A percentile compares a stretch with the other conserved stretches of the same genome.
phyloP scores from a whole-genome alignment of 2,329 filamentous ascomycete species.

The Cytospora paraplurivora region DNA sequence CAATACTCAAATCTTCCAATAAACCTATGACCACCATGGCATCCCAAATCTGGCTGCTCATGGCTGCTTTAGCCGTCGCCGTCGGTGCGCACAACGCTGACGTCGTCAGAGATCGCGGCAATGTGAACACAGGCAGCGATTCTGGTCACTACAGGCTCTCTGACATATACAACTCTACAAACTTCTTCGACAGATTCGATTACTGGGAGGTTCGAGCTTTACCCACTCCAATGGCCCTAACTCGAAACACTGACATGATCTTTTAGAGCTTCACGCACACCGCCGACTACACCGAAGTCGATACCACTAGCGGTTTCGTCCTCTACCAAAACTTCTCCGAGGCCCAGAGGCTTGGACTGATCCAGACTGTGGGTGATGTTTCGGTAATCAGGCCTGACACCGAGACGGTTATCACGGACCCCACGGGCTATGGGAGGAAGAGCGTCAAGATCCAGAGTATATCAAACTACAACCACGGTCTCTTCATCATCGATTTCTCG shows the following conservation, averaged over 20 bases:
- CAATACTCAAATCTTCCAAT: neutral
- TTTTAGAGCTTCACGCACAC: slow-evolving; percentile 25
- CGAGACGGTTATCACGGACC: slow-evolving; percentile 29
- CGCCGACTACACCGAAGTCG: slow-evolving; percentile 36
- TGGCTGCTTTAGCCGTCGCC: neutral
- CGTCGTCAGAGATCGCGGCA: neutral
- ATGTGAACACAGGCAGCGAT: neutral
- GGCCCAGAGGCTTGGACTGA: slow-evolving; percentile 41
- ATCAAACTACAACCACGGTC: slow-evolving; percentile 62
- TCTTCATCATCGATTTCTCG: slow-evolving; percentile 69
- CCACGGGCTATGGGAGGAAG: slow-evolving; percentile 39
- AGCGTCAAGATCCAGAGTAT: slow-evolving; percentile 69
- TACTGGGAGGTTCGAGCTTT: slow-evolving; percentile 42
- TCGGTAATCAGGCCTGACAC: slow-evolving; percentile 46
- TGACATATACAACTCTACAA: slow-evolving; percentile 45
- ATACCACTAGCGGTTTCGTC: slow-evolving; percentile 69
- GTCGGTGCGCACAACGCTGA: neutral
- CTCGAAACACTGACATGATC: slow-evolving; percentile 9
- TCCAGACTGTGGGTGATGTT: slow-evolving; percentile 37
- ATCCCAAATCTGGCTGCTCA: neutral
- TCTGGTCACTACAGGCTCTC: slow-evolving; percentile 38
- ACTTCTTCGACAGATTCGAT: slow-evolving; percentile 52
- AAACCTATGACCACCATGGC: neutral
- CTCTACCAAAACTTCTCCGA: slow-evolving; percentile 47
- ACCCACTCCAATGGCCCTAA: too few species aligned